Percentiles rank a stretch among this genome's conserved stretches.
phyloP scores from a whole-genome alignment of 805 yeast species.

The Soucietia sequanensis region DNA sequence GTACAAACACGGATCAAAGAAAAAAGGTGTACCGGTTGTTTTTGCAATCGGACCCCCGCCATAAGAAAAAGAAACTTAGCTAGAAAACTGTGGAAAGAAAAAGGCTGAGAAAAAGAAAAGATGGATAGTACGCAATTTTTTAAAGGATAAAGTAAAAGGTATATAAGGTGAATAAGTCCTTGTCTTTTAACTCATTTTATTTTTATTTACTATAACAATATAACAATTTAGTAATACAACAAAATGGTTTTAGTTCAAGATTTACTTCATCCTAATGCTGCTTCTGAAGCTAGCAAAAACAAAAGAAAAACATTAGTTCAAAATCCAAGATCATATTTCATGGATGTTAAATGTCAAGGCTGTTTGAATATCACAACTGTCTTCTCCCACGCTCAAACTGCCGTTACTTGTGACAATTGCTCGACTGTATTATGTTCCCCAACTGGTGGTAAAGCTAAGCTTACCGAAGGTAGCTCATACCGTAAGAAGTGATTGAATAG shows the following conservation, averaged over 20 bases:
- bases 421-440: constrained; percentile 98
- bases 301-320: constrained; percentile 97
- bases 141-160: too few relatives aligned
- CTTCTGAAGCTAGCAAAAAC: constrained; percentile 95
- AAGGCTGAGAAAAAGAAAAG: too few relatives aligned
- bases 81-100: too few relatives aligned
- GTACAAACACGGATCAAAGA: too few relatives aligned
- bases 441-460: constrained; percentile 99
- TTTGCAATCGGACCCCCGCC: too few relatives aligned
- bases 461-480: constrained; percentile 99
- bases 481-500: constrained; percentile 80
- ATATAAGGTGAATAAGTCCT: too few relatives aligned
- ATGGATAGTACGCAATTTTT: too few relatives aligned
- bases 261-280: constrained; percentile 97
- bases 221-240: too few relatives aligned
- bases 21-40: too few relatives aligned
- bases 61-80: too few relatives aligned
- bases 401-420: constrained; percentile 98
- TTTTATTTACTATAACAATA: too few relatives aligned
- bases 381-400: constrained; percentile 99
- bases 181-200: too few relatives aligned
- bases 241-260: constrained; percentile 96
- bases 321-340: constrained; percentile 97
- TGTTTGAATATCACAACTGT: constrained; percentile 99
- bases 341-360: constrained; percentile 99